Percentiles rank a stretch among this genome's conserved stretches.
phyloP scores from a whole-genome alignment of 2,329 filamentous ascomycete genomes.

The Pyricularia grisea region DNA sequence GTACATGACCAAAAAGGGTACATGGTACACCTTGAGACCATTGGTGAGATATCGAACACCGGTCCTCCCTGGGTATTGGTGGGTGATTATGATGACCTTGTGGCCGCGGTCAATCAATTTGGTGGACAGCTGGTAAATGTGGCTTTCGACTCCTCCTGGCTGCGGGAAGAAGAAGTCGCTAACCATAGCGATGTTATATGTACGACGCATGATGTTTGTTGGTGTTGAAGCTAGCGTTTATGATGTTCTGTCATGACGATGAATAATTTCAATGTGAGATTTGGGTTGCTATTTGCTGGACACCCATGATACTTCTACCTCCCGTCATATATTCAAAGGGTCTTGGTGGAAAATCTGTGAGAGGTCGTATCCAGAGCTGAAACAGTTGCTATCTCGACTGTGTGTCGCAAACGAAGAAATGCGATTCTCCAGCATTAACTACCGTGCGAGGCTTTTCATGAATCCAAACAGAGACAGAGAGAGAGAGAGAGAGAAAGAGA shows the following conservation, averaged over 20 bases:
- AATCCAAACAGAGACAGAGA: not conserved
- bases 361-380: not conserved
- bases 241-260: not conserved
- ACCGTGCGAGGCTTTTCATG: not conserved
- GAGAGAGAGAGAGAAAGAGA: not conserved
- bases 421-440: not conserved
- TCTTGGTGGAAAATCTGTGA: not conserved
- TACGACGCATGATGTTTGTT: slow-evolving; percentile 27
- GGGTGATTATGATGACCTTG: slow-evolving; percentile 96
- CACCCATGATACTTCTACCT: not conserved
- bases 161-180: slow-evolving; percentile 99
- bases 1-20: slow-evolving; percentile 93
- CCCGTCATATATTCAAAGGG: not conserved
- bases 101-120: slow-evolving; percentile 97
- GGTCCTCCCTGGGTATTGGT: slow-evolving; percentile 83
- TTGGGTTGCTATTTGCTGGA: not conserved
- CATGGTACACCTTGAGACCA: slow-evolving; percentile 95
- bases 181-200: slow-evolving; percentile 77
- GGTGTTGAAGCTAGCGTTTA: not conserved
- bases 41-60: slow-evolving; percentile 95
- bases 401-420: not conserved
- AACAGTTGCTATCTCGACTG: not conserved
- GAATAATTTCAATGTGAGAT: not conserved
- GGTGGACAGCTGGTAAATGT: slow-evolving; percentile 94
- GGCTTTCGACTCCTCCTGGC: slow-evolving; percentile 90